Evolutionary conservation across 176 grass and related monocot species (phyloP), one percentile per base, ranked within the genome.

Genomic region (Rhipidocladum racemiflorum): DNA sequence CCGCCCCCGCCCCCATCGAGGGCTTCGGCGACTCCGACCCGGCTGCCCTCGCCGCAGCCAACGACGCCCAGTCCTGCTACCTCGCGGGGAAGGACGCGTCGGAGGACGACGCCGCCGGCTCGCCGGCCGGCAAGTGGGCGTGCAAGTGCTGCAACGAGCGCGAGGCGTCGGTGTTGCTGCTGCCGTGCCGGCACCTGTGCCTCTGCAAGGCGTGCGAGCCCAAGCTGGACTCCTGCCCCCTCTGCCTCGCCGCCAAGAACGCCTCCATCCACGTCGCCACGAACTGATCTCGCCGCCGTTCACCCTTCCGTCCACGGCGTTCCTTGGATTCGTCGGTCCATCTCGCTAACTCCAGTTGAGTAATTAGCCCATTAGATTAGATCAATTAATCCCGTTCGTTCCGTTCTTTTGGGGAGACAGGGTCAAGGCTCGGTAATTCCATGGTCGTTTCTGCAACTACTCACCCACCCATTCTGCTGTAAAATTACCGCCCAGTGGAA

Each of bases 101-200:
- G 10, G 51, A 67, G 16, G 61, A 77, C 4, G 72, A 30, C 30
- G 68, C 24, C 34, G 8, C 20, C 21, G 36, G 14, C 4, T 36
- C 81, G 2, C 3, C 32, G 11, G 12, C 35, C 0, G 17, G 35
- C 45, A 81, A 14, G 29, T 78, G 68, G 70, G 43, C 72, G 29
- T 95, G 92, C 69, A 63, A 48, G 68, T 38, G 72, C 4, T 95
- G 92, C 63, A 64, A 77, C 14, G 74, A 20, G 2, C 6, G 40
- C 4, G 90, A 92, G 28, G 84, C 68, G 56, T 64, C 77, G 18
- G 89, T 90, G 61, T 83, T 95, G 15, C 55, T 95, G 46, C 82
- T 92, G 1, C 92, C 92, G 13, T 95, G 90, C 71, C 88, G 89
- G 38, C 92, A 94, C 71, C 76, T 94, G 13, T 89, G 89, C 76